phyloP scores from a whole-genome alignment of 169 alveolate species.

The Babesia sp. region DNA sequence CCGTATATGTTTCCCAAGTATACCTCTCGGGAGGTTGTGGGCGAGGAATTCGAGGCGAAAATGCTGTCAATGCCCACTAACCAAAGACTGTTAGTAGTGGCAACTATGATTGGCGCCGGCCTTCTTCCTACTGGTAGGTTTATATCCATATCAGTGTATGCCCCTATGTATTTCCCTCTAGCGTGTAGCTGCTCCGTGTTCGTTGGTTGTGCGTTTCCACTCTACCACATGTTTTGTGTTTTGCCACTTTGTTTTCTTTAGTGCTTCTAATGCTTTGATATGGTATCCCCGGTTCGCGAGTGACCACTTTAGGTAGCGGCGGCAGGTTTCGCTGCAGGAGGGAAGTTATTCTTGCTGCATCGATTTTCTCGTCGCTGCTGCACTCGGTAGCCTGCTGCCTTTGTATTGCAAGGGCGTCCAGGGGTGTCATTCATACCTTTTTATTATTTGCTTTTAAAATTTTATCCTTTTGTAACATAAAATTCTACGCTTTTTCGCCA shows the following conservation, averaged over 20 bases:
- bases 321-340: constrained; percentile 8
- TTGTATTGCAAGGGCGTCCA: background rate
- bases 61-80: constrained; percentile 53
- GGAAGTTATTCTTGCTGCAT: constrained; percentile 12
- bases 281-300: too few relatives aligned
- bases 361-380: constrained; percentile 27
- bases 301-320: too few relatives aligned
- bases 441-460: background rate
- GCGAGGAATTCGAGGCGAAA: constrained; percentile 59
- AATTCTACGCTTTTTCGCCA: too few relatives aligned
- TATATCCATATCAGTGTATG: background rate
- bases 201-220: background rate
- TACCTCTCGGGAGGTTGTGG: constrained; percentile 40
- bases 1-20: constrained; percentile 69
- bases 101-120: constrained; percentile 44
- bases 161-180: too few relatives aligned
- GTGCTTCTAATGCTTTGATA: too few relatives aligned
- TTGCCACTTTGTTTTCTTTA: too few relatives aligned
- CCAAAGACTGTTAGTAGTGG: constrained; percentile 45
- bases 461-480: background rate
- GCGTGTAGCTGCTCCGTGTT: background rate
- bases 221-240: too few relatives aligned
- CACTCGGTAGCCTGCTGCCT: background rate
- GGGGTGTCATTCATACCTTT: background rate
- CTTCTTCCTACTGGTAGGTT: constrained; percentile 47